phyloP scores from a whole-genome alignment of 148 eudicot species.

The Chenopodium formosanum region DNA sequence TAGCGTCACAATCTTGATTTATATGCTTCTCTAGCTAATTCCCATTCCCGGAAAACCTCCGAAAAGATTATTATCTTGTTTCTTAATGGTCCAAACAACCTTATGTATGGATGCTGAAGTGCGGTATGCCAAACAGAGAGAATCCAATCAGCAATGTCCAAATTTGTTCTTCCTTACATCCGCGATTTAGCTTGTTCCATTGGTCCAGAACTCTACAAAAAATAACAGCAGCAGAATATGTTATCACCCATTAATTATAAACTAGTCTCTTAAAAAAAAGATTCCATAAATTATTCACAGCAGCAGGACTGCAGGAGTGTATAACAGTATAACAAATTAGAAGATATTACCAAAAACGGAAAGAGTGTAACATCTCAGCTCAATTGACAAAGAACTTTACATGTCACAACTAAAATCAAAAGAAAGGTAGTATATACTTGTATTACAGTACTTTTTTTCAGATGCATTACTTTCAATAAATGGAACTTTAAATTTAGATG shows the following conservation, averaged over 20 bases:
- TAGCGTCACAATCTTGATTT: background rate
- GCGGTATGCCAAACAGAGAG: background rate
- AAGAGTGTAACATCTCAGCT: background rate
- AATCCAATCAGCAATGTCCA: background rate
- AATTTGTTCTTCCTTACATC: slow-evolving; percentile 30
- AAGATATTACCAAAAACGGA: background rate
- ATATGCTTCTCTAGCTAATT: background rate
- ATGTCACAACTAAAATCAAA: background rate
- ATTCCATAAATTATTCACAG: background rate
- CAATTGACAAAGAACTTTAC: background rate
- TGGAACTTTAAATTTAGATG: no score
- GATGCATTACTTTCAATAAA: no score
- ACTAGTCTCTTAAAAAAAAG: background rate
- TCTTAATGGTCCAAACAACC: background rate
- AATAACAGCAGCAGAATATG: background rate
- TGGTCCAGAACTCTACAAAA: slow-evolving; percentile 51
- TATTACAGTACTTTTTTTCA: no score
- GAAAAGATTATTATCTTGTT: background rate
- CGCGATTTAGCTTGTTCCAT: slow-evolving; percentile 49
- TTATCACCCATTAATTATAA: background rate
- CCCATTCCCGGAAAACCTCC: background rate
- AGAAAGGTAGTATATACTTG: background rate
- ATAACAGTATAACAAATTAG: background rate
- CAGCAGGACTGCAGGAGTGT: background rate
- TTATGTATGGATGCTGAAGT: background rate